Evolutionary conservation across 2,329 filamentous ascomycete species (phyloP), one percentile per base, ranked within the genome.

Genomic region (Venturiaceae sp.): DNA sequence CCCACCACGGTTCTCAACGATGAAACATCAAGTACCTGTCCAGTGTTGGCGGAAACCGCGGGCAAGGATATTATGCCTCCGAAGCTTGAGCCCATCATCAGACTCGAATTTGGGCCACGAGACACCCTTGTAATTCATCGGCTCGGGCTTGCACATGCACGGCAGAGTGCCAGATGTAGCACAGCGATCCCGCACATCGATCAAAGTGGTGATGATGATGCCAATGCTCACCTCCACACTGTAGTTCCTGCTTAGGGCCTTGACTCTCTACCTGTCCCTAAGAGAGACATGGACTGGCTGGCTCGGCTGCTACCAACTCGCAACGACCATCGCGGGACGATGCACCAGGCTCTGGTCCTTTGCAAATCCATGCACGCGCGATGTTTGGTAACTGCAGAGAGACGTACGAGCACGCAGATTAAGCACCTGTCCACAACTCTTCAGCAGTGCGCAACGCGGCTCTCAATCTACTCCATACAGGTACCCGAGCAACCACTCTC

Each of bases 161-260:
- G 44, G 44, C 44, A 50, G 44, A 50, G 41, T 47, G 41, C 8
- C 44, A 30, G 44, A 50, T 50, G 44, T 30, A 28, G 41, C 41
- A 46, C 41, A 26, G 21, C 41, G 19, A 46, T 46, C 41, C 44
- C 26, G 44, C 44, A 16, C 44, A 50, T 30, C 26, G 13, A 50
- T 50, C 26, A 50, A 5, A 8, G 26, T 30, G 23, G 14, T 19
- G 23, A n/a, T 7, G 3, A n/a, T n/a, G 44, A 16, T 11, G 44
- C 44, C 44, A 30, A n/a, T 50, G 44, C 44, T 50, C 44, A 50
- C 44, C 44, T 50, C 44, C 44, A 50, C 44, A 50, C 44, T 30
- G 23, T 16, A n/a, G 13, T 23, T 8, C n/a, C 44, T n/a, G 41
- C 7, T 23, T 21, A 16, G 36, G 14, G 41, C 21, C 41, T 30